Percentiles rank a stretch among this genome's conserved stretches.
Conservation (phyloP, 768 basidiomycete species). For the Dendrothele bispora region DNA sequence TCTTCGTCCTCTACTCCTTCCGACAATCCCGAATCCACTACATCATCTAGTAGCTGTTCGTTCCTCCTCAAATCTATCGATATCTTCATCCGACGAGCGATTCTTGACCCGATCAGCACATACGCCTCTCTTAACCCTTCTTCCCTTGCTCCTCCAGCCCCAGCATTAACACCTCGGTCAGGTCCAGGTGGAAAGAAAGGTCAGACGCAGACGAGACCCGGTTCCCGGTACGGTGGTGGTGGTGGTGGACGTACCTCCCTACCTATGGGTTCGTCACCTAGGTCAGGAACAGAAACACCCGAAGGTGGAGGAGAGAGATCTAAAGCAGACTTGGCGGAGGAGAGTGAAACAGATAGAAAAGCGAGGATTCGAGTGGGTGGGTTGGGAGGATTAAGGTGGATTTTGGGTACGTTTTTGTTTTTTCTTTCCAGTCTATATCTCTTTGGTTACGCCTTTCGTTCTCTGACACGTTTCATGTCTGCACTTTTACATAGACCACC, state of each 20-base stretch:
- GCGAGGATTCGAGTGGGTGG: constrained; percentile 71
- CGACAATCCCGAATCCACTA: constrained; percentile 20
- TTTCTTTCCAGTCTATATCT: neutral
- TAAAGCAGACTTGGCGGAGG: constrained; percentile 63
- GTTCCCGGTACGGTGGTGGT: constrained; percentile 23
- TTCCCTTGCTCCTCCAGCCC: constrained; percentile 38
- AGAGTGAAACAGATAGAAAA: constrained; percentile 63
- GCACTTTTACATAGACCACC: constrained; percentile 27
- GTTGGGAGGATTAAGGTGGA: constrained; percentile 63
- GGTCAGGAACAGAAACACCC: constrained; percentile 20
- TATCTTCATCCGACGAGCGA: constrained; percentile 51
- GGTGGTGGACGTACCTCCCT: constrained; percentile 20
- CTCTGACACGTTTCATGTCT: constrained; percentile 61
- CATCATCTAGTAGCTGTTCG: no score
- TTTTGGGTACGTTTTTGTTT: constrained; percentile 46
- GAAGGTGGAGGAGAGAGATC: constrained; percentile 25
- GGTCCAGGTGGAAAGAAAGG: constrained; percentile 13
- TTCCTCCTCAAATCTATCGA: constrained; percentile 40
- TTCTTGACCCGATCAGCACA: constrained; percentile 62
- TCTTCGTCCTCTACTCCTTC: constrained; percentile 23
- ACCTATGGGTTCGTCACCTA: no score
- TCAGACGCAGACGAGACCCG: constrained; percentile 15
- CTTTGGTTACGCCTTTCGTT: constrained; percentile 30
- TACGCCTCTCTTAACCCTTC: constrained; percentile 65
- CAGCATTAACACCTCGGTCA: constrained; percentile 24